These are phyloP conservation scores for Colletotrichum coccodes DNA, from an alignment of 2,329 filamentous ascomycete species.

Conservation along the genomic window DNA sequence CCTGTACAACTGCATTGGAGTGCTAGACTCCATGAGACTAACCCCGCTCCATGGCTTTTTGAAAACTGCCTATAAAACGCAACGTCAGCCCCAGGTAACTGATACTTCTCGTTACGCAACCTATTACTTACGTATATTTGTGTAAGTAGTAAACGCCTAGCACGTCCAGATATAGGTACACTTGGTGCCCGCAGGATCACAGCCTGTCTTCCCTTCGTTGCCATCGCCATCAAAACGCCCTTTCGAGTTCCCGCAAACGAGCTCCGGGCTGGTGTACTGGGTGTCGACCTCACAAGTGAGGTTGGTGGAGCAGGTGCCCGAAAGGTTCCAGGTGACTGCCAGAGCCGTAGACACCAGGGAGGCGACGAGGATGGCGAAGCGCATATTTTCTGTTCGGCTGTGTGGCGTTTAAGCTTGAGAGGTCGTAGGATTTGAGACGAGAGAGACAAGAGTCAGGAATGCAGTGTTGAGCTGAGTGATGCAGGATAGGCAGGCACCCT, in stretches of 20 bases:
- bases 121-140: too few relatives aligned
- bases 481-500: too few relatives aligned
- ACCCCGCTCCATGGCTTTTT: too few relatives aligned
- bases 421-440: background rate
- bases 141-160: background rate
- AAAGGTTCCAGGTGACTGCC: background rate
- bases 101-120: too few relatives aligned
- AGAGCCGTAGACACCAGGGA: background rate
- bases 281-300: background rate
- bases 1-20: too few relatives aligned
- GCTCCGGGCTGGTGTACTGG: background rate
- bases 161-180: constrained; percentile 6
- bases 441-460: too few relatives aligned
- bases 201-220: background rate
- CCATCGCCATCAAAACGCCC: background rate
- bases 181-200: background rate
- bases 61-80: too few relatives aligned
- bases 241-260: background rate
- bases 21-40: too few relatives aligned
- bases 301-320: constrained; percentile 1
- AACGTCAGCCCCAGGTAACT: too few relatives aligned
- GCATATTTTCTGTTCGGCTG: background rate
- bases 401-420: background rate
- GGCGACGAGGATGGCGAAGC: background rate
- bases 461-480: too few relatives aligned